phyloP scores from a whole-genome alignment of 1,284 basidiomycete species.

The Agroathelia rolfsii region DNA sequence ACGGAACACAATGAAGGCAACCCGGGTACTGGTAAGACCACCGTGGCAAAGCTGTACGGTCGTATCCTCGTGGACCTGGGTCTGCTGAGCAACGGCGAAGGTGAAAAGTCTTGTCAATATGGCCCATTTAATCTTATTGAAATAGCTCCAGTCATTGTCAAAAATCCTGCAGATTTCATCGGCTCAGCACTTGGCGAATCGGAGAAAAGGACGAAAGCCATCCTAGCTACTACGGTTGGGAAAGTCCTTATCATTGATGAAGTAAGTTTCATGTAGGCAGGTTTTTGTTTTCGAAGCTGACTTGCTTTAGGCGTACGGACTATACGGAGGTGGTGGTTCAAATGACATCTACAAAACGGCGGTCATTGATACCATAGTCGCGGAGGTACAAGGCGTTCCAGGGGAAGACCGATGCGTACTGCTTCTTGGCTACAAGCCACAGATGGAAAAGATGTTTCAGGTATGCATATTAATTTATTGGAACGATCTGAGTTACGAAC shows the following conservation, averaged over 20 bases:
- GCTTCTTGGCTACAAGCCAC: slow-evolving; percentile 50
- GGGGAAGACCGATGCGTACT: slow-evolving; percentile 63
- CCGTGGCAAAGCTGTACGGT: slow-evolving; percentile 56
- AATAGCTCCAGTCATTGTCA: slow-evolving; percentile 41
- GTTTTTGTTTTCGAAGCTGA: background rate
- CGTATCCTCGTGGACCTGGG: slow-evolving; percentile 48
- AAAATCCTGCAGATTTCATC: slow-evolving; percentile 58
- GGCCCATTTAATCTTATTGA: slow-evolving; percentile 1
- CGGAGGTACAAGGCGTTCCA: slow-evolving; percentile 55
- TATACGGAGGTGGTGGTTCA: slow-evolving; percentile 34
- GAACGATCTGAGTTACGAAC: slow-evolving; percentile 1
- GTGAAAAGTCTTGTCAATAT: slow-evolving; percentile 21
- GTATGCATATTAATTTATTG: slow-evolving; percentile 21
- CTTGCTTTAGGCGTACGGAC: slow-evolving; percentile 48
- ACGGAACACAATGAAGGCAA: too few relatives aligned
- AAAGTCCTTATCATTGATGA: slow-evolving; percentile 64
- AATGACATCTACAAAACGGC: slow-evolving; percentile 48
- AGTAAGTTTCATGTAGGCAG: slow-evolving; percentile 23
- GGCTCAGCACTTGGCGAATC: slow-evolving; percentile 45
- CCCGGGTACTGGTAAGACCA: slow-evolving; percentile 64
- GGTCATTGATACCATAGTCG: slow-evolving; percentile 64
- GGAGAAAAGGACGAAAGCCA: slow-evolving; percentile 52
- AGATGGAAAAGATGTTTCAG: slow-evolving; percentile 65
- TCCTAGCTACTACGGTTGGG: slow-evolving; percentile 43
- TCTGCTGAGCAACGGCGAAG: slow-evolving; percentile 57